These are phyloP conservation scores for Plasmodium berghei DNA, from an alignment of 169 alveolate genomes.

Conservation along the genomic window DNA sequence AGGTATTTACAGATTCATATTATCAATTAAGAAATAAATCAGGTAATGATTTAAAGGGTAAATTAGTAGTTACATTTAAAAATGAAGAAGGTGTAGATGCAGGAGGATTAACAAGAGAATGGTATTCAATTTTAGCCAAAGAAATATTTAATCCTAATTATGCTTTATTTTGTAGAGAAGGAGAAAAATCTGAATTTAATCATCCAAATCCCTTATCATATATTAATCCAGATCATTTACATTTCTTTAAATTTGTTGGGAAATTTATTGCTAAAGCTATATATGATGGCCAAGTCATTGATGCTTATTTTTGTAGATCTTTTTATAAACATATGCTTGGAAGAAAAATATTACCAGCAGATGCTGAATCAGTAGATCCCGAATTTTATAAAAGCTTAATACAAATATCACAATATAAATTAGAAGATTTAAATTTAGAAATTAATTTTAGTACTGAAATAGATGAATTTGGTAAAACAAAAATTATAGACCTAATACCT, in stretches of 20 bases:
- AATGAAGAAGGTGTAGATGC: constrained; percentile 99
- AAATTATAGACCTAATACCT: constrained; percentile 95
- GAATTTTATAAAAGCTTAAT: constrained; percentile 95
- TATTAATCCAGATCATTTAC: constrained; percentile 95
- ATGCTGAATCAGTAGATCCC: constrained; percentile 98
- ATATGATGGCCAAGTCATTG: constrained; percentile 96
- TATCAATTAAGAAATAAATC: constrained; percentile 90
- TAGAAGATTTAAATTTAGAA: constrained; percentile 92
- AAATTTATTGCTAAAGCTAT: constrained; percentile 98
- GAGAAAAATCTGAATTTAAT: constrained; percentile 93
- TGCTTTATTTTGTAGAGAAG: constrained; percentile 94
- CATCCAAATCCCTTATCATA: constrained; percentile 97
- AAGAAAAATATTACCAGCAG: constrained; percentile 95
- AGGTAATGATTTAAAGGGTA: constrained; percentile 96
- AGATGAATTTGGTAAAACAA: constrained; percentile 96
- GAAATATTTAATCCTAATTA: constrained; percentile 99
- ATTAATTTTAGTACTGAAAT: constrained; percentile 92
- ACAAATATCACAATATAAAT: constrained; percentile 94
- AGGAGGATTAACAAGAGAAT: constrained; percentile 99
- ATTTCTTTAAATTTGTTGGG: constrained; percentile 98
- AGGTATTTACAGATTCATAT: constrained; percentile 96
- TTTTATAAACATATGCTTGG: constrained; percentile 98
- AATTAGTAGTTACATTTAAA: constrained; percentile 93
- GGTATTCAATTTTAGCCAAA: constrained; percentile 96
- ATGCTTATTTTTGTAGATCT: constrained; percentile 98